A percentile compares a stretch with the other conserved stretches of the same genome.
Evolutionary conservation across 495 filamentous ascomycete species (phyloP).

Genomic region (Cudoniella acicularis): DNA sequence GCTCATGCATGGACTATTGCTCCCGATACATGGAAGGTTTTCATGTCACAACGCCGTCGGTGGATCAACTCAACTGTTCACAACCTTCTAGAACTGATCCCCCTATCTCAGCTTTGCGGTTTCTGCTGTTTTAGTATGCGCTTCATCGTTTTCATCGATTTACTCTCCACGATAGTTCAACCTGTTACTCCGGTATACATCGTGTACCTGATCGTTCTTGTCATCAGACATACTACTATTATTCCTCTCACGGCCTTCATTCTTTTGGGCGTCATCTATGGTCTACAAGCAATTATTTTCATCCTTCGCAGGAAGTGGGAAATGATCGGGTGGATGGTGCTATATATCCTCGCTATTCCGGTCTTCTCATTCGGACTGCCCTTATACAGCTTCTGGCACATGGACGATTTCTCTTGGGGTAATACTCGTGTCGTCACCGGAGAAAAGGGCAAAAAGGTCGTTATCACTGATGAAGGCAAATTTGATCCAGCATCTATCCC

Average conservation of each 20-base stretch:
- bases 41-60: constrained; percentile 95
- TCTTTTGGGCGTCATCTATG: constrained; percentile 90
- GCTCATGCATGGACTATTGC: constrained; percentile 96
- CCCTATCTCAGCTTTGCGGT: constrained; percentile 88
- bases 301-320: constrained; percentile 96
- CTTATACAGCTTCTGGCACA: constrained; percentile 97
- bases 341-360: constrained; percentile 89
- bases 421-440: constrained; percentile 97
- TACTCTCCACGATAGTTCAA: constrained; percentile 86
- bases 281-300: constrained; percentile 96
- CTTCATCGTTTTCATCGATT: constrained; percentile 93
- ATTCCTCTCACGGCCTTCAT: constrained; percentile 84
- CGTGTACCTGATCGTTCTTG: constrained; percentile 76
- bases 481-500: constrained; percentile 93
- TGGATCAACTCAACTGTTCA: constrained; percentile 99
- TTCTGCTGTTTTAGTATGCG: constrained; percentile 99
- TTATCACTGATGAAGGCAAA: constrained; percentile 97
- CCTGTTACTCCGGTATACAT: constrained; percentile 93
- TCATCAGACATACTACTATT: constrained; percentile 53
- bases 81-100: constrained; percentile 94
- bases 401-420: constrained; percentile 99
- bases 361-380: constrained; percentile 89
- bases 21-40: constrained; percentile 87
- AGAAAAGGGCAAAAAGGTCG: constrained; percentile 85
- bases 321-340: constrained; percentile 98